A percentile compares a stretch with the other conserved stretches of the same genome.
These are phyloP conservation scores for Danielia oregonensis DNA, from an alignment of 805 yeast genomes.

Conservation along the genomic window DNA sequence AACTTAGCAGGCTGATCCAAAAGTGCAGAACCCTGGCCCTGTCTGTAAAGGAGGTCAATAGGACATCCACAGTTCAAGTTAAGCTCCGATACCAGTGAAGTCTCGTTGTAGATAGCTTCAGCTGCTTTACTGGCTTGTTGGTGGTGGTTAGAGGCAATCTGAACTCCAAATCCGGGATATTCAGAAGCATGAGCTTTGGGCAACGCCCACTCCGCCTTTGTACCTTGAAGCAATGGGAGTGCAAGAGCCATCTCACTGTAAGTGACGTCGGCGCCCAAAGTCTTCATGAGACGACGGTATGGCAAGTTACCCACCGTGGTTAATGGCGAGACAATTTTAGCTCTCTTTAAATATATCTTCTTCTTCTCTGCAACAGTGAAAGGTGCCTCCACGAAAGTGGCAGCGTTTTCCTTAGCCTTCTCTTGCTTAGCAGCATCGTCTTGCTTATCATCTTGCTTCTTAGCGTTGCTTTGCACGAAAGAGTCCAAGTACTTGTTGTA, in stretches of 20 bases:
- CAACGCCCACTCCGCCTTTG: constrained; percentile 95
- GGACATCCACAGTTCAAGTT: constrained; percentile 98
- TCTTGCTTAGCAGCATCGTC: constrained; percentile 28
- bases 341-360: constrained; percentile 58
- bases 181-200: constrained; percentile 85
- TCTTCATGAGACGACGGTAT: constrained; percentile 86
- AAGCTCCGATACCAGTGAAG: constrained; percentile 68
- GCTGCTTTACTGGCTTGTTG: constrained; percentile 94
- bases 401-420: constrained; percentile 29
- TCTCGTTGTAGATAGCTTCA: constrained; percentile 63
- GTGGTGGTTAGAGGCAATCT: constrained; percentile 84
- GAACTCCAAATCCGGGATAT: constrained; percentile 87
- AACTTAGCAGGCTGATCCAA: constrained; percentile 85
- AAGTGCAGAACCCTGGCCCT: constrained; percentile 94
- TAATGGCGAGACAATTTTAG: constrained; percentile 89
- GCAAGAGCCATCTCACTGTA: constrained; percentile 94
- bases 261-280: constrained; percentile 88
- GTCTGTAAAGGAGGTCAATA: constrained; percentile 86
- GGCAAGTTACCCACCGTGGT: constrained; percentile 98
- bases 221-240: constrained; percentile 82
- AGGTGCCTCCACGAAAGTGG: constrained; percentile 71
- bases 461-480: constrained; percentile 43
- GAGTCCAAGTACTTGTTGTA: constrained; percentile 61
- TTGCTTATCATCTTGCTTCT: no score
- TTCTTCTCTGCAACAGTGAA: constrained; percentile 81